phyloP scores from a whole-genome alignment of 495 filamentous ascomycete genomes.

The Penicillium odoratum region DNA sequence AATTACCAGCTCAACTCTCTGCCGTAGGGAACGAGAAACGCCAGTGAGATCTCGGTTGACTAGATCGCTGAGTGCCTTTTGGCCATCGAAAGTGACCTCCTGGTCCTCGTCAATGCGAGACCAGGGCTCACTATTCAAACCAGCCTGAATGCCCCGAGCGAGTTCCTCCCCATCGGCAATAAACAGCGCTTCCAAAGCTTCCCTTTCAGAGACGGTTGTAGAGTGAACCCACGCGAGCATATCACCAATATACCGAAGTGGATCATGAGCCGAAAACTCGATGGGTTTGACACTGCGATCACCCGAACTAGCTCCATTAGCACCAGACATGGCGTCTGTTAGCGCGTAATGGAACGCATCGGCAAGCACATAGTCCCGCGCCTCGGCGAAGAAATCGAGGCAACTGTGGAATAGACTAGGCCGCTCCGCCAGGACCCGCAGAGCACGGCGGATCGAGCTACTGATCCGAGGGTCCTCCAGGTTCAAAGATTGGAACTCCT shows the following conservation, averaged over 20 bases:
- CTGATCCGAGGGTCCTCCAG: slow-evolving; percentile 94
- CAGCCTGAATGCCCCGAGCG: slow-evolving; percentile 79
- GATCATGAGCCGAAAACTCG: slow-evolving; percentile 89
- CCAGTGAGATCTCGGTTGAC: slow-evolving; percentile 84
- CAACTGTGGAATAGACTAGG: slow-evolving; percentile 91
- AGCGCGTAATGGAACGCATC: slow-evolving; percentile 90
- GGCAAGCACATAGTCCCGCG: slow-evolving; percentile 80
- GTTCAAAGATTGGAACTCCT: slow-evolving; percentile 88
- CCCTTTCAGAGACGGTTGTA: slow-evolving; percentile 86
- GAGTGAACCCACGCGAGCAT: slow-evolving; percentile 99
- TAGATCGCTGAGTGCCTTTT: slow-evolving; percentile 79
- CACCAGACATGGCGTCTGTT: slow-evolving; percentile 64
- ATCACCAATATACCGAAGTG: slow-evolving; percentile 89
- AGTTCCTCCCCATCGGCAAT: slow-evolving; percentile 91
- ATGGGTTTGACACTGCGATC: slow-evolving; percentile 77
- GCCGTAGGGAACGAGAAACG: slow-evolving; percentile 72
- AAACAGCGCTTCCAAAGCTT: slow-evolving; percentile 89
- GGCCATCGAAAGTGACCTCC: slow-evolving; percentile 73
- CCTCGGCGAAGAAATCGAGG: slow-evolving; percentile 90
- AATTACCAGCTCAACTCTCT: slow-evolving; percentile 86
- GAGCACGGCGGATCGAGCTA: slow-evolving; percentile 76
- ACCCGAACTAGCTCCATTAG: slow-evolving; percentile 20
- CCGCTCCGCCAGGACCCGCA: slow-evolving; percentile 85
- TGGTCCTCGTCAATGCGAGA: slow-evolving; percentile 58
- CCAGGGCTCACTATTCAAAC: slow-evolving; percentile 87